phyloP scores from a whole-genome alignment of 2,329 filamentous ascomycete species.

The Cytospora chrysosperma region DNA sequence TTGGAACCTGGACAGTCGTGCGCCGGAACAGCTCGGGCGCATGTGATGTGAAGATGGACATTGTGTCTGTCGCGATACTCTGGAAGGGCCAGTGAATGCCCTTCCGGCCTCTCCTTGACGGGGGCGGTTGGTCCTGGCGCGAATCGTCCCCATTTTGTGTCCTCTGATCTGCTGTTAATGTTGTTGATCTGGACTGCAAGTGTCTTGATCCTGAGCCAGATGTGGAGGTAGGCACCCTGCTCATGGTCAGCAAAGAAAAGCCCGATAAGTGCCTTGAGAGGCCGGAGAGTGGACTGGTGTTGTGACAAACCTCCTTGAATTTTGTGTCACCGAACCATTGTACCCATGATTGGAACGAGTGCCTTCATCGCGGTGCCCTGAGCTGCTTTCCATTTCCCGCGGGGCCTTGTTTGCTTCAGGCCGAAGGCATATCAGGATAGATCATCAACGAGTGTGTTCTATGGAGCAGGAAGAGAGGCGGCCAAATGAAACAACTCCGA shows the following conservation, averaged over 20 bases:
- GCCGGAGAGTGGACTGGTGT: no score
- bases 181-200: conserved; percentile 3
- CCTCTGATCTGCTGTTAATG: conserved; percentile 1
- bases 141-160: conserved; percentile 1
- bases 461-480: neutral
- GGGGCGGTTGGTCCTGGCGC: conserved; percentile 12
- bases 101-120: conserved; percentile 21
- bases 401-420: conserved; percentile 5
- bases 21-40: conserved; percentile 14
- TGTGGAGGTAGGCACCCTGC: conserved; percentile 7
- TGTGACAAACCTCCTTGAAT: conserved; percentile 11
- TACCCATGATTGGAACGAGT: conserved; percentile 7
- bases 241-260: neutral
- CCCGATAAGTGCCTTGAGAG: neutral
- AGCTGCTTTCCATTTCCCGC: conserved; percentile 18
- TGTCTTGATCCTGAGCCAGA: conserved; percentile 5
- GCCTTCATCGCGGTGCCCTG: conserved; percentile 17
- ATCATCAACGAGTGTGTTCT: neutral
- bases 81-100: conserved; percentile 38
- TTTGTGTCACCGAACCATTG: conserved; percentile 12
- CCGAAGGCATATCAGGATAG: conserved; percentile 4
- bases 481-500: neutral
- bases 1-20: conserved; percentile 11
- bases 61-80: conserved; percentile 32
- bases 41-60: conserved; percentile 25